Base-by-base conservation (phyloP, 1,284 basidiomycete species). In the Hymenochaete sp. region DNA sequence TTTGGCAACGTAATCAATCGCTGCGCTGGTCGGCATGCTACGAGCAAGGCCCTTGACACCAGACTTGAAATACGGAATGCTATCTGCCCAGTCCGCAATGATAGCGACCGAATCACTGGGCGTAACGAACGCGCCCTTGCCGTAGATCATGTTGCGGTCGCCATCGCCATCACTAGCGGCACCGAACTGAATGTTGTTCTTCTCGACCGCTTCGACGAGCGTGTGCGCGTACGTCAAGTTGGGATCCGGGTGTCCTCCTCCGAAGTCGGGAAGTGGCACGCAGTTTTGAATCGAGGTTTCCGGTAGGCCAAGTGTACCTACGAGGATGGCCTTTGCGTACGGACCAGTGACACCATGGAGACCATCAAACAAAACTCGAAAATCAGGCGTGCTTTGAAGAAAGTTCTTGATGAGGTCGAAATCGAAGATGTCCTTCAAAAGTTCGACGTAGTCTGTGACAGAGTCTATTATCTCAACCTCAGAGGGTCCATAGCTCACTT, bases 131-230 rank as follows among this genome's bases (percentile, higher is more conserved):
- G 95, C 96, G 55, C 86, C 83, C 65, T 90, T 87, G 59, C 95
- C 96, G 67, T 98, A 98, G 63, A 99, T 98, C 95, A 98, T 98
- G 75, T 98, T 98, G 51, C 95, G 73, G 67, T 98, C 95, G 35
- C 95, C 95, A 59, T 98, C 95, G 40, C 95, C 95, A 62, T 99
- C 95, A 52, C 85, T 91, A 3, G 95, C 95, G 27, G 96, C 96
- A 50, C 95, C 95, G 59, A 99, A 98, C 40, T 79, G 73, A 56
- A 98, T 93, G 56, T 80, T 75, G 45, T 89, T 75, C 59, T 72
- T 72, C 67, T 98, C 93, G 31, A 98, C 95, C 14, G 74, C 82
- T 53, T 93, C 89, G 41, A 99, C 95, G 45, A 99, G 82, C 22
- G 83, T 76, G 68, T 93, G 90, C 7, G 96, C 95, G 65, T 98